phyloP scores from a whole-genome alignment of 345 rosid genomes.

The Corymbia maculata region DNA sequence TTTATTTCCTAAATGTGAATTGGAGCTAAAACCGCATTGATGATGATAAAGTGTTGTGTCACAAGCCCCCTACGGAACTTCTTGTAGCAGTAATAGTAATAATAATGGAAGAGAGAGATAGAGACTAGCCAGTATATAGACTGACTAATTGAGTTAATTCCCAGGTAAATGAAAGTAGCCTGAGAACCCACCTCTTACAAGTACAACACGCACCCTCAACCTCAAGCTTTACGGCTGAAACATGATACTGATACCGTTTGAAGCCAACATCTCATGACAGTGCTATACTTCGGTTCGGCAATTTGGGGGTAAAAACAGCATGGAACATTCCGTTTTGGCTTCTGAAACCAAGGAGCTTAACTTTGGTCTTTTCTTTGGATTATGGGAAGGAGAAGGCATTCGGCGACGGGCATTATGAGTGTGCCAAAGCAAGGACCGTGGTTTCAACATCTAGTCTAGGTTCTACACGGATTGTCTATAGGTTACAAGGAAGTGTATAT shows the following conservation, averaged over 20 bases:
- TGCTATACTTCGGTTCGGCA: neutral
- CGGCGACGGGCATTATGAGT: neutral
- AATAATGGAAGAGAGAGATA: neutral
- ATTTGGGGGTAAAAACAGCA: neutral
- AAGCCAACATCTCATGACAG: neutral
- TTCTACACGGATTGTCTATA: neutral
- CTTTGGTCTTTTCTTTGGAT: neutral
- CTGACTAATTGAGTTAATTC: neutral
- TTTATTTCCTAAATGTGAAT: neutral
- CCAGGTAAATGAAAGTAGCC: conserved; percentile 67
- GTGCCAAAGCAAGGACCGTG: neutral
- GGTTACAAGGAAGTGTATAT: neutral
- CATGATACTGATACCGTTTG: neutral
- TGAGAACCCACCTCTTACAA: conserved; percentile 56
- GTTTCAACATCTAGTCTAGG: neutral
- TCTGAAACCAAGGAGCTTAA: neutral
- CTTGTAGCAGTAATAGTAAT: neutral
- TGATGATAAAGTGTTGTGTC: neutral
- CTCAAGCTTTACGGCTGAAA: neutral
- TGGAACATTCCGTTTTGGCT: neutral
- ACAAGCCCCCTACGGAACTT: neutral
- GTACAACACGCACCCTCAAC: neutral
- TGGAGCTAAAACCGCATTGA: neutral
- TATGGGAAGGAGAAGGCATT: neutral
- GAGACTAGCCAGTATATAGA: neutral